Conservation (phyloP, 345 rosid genomes). For the Durio zibethinus region DNA sequence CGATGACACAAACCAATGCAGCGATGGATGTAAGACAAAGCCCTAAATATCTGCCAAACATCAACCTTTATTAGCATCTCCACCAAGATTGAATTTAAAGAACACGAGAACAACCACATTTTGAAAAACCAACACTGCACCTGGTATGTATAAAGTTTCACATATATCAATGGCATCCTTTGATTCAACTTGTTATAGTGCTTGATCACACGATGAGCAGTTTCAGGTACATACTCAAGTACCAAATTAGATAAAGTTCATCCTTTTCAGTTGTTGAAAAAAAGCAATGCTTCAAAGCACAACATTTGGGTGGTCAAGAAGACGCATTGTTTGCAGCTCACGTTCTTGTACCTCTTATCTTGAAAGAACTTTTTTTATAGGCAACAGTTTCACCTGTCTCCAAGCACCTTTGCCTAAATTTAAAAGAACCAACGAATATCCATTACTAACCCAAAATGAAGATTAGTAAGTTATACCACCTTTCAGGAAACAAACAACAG, state of each 20-base stretch:
- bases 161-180: conserved; percentile 87
- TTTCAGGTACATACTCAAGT: conserved; percentile 96
- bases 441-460: neutral
- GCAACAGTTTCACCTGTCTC: conserved; percentile 98
- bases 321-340: conserved; percentile 97
- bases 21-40: conserved; percentile 86
- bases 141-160: conserved; percentile 92
- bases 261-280: conserved; percentile 95
- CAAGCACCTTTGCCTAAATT: conserved; percentile 78
- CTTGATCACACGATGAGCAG: conserved; percentile 85
- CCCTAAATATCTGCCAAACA: conserved; percentile 77
- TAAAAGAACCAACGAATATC: neutral
- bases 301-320: conserved; percentile 92
- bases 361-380: conserved; percentile 97
- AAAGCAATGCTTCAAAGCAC: conserved; percentile 93
- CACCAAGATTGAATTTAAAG: neutral
- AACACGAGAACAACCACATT: neutral
- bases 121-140: conserved; percentile 26
- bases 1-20: conserved; percentile 90
- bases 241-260: conserved; percentile 93
- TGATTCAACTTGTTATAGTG: conserved; percentile 90
- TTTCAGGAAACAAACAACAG: conserved; percentile 4
- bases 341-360: conserved; percentile 98
- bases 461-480: neutral
- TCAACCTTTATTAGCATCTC: neutral